phyloP scores from a whole-genome alignment of 495 filamentous ascomycete genomes.

The Xylaria castorea region DNA sequence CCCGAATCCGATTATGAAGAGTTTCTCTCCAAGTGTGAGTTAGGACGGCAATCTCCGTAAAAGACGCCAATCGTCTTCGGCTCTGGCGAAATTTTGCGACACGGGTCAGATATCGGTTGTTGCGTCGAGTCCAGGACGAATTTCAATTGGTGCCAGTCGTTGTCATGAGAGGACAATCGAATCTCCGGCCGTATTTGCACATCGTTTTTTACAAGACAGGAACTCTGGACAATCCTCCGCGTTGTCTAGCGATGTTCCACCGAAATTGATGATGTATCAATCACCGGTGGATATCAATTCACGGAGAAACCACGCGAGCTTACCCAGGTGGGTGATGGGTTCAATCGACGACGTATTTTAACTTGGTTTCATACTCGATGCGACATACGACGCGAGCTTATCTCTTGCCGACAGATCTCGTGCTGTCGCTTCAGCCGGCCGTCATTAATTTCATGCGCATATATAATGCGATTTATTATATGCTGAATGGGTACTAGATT shows the following conservation, averaged over 20 bases:
- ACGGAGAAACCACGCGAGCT: background rate
- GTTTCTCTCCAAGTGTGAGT: background rate
- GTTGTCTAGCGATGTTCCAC: background rate
- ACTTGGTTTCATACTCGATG: background rate
- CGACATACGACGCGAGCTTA: background rate
- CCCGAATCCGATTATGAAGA: background rate
- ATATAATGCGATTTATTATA: constrained; percentile 8
- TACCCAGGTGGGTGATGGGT: background rate
- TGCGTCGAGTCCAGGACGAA: background rate
- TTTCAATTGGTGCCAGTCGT: background rate
- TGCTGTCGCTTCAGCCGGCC: constrained; percentile 6
- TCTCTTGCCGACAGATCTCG: background rate
- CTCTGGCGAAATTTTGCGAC: background rate
- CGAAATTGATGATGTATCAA: background rate
- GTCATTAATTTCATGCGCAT: constrained; percentile 3
- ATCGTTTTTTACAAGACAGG: background rate
- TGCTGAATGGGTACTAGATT: background rate
- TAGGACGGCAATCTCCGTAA: background rate
- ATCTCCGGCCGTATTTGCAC: background rate
- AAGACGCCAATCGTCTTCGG: background rate
- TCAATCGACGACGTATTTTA: background rate
- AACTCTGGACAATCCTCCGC: background rate
- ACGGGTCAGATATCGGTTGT: background rate
- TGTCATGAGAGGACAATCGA: constrained; percentile 1
- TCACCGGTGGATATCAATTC: background rate